Base-by-base conservation (phyloP, 2,329 filamentous ascomycete genomes). In the Colletotrichum filicis region DNA sequence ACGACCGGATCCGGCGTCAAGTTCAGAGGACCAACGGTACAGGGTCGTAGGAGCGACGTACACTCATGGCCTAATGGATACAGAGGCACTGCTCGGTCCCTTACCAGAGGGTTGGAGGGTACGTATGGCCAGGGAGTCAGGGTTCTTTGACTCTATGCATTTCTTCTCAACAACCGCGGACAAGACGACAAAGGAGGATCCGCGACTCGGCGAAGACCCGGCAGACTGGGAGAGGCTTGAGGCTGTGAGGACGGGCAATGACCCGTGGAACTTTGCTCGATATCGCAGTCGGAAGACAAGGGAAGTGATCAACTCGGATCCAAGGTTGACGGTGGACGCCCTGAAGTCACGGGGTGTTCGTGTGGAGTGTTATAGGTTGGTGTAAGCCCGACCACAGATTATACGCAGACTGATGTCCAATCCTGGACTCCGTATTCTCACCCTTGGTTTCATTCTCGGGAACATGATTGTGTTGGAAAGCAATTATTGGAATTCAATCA, bases 11-110 rank as follows among this genome's bases (percentile, higher is more conserved):
- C n/a, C 11, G 2, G 30, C n/a, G 2, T 14, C 57, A 19, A 35
- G 8, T 22, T 22, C 11, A 11, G 12, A 59, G 19, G 22, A 22
- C 4, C 30, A 28, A 14, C 56, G n/a, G 32, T 59, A 35, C 24
- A 55, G 62, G 30, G 55, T 70, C 3, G 42, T 70, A 19, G 68
- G 68, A 7, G 61, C 63, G 12, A 65, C 61, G 30, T 70, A 70
- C 30, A 49, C 59, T 22, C 61, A 70, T 16, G 68, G 68, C 3
- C 55, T 70, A 24, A 66, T 70, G 61, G 35, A 57, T 42, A 63
- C 61, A 5, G 68, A 70, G 37, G 68, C 61, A 14, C 55, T 70
- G 3, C 68, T 70, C n/a, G 68, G 68, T 1, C 61, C 42, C 7
- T 24, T 70, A 7, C 60, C 68, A 1, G 53, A 66, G 9, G 68